Conservation (phyloP, 1,139 yeast genomes). For the Diutina ranongensis region DNA sequence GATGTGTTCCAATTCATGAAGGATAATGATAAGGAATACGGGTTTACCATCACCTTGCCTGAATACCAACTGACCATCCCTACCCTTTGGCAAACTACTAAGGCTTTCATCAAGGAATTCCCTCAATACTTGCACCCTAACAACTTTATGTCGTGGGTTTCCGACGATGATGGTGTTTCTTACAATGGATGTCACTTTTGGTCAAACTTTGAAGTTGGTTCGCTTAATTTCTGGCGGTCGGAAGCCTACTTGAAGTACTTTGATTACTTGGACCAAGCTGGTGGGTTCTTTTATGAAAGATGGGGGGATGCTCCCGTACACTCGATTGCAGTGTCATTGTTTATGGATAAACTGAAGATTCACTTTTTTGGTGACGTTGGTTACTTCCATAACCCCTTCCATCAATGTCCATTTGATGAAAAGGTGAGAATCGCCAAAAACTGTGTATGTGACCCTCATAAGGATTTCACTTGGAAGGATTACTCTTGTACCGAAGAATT, state of each 20-base stretch:
- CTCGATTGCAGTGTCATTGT: conserved; percentile 5
- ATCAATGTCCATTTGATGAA: conserved; percentile 18
- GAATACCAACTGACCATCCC: conserved; percentile 3
- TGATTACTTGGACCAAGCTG: conserved; percentile 6
- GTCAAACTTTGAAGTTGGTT: conserved; percentile 5
- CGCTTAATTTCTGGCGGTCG: conserved; percentile 4
- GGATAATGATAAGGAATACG: conserved; percentile 7
- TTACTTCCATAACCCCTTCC: conserved; percentile 6
- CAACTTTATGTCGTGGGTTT: conserved; percentile 5
- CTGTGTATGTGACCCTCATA: conserved; percentile 39
- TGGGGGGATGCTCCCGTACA: conserved; percentile 7
- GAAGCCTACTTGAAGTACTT: conserved; percentile 6
- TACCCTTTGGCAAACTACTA: conserved; percentile 3
- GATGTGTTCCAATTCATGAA: conserved; percentile 7
- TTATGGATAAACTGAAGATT: conserved; percentile 5
- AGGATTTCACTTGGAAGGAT: conserved; percentile 42
- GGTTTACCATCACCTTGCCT: conserved; percentile 6
- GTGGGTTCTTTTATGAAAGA: conserved; percentile 6
- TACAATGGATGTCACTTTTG: conserved; percentile 6
- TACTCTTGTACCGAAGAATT: conserved; percentile 43
- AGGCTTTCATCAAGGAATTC: conserved; percentile 1
- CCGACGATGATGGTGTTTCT: conserved; percentile 1
- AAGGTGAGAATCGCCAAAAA: conserved; percentile 30
- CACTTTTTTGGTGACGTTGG: conserved; percentile 6
- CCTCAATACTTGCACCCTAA: conserved; percentile 6